Evolutionary conservation across 2,329 filamentous ascomycete species (phyloP).

Genomic region (Ceratocystis harringtonii): DNA sequence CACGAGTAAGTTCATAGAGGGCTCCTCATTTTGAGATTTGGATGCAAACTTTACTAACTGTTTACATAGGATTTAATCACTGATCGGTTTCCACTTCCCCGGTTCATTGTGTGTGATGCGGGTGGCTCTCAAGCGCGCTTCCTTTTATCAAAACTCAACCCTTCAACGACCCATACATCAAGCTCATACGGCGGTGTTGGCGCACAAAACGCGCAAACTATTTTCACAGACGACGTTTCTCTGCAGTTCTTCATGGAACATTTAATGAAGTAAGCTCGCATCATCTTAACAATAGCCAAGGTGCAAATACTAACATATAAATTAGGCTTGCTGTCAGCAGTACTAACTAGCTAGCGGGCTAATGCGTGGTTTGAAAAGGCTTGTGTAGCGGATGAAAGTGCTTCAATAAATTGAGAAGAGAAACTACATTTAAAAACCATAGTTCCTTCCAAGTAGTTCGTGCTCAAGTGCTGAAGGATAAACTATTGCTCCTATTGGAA

Average conservation of each 20-base stretch:
- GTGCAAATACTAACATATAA: conserved; percentile 35
- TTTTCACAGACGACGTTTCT: conserved; percentile 97
- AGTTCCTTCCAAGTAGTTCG: too few relatives aligned
- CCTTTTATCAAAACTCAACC: conserved; percentile 90
- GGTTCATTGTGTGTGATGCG: conserved; percentile 98
- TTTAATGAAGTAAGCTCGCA: conserved; percentile 74
- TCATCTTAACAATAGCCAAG: conserved; percentile 24
- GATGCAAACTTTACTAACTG: conserved; percentile 22
- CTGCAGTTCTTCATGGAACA: conserved; percentile 99
- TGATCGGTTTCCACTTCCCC: conserved; percentile 92
- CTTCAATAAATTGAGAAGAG: too few relatives aligned
- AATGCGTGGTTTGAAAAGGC: too few relatives aligned
- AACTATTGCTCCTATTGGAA: too few relatives aligned
- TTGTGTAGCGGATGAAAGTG: too few relatives aligned
- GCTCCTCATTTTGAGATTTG: too few relatives aligned
- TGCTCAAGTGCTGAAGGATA: too few relatives aligned
- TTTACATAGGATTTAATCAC: conserved; percentile 72
- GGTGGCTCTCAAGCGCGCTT: conserved; percentile 96
- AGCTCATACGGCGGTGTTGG: conserved; percentile 81
- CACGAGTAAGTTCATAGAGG: conserved; percentile 49
- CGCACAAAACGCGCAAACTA: conserved; percentile 80
- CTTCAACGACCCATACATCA: conserved; percentile 89
- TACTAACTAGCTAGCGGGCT: conserved; percentile 33
- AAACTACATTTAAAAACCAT: too few relatives aligned
- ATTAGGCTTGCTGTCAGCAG: conserved; percentile 46